These are phyloP conservation scores for Dactylellina drechsleri DNA, from an alignment of 2,329 filamentous ascomycete species.

Conservation along the genomic window DNA sequence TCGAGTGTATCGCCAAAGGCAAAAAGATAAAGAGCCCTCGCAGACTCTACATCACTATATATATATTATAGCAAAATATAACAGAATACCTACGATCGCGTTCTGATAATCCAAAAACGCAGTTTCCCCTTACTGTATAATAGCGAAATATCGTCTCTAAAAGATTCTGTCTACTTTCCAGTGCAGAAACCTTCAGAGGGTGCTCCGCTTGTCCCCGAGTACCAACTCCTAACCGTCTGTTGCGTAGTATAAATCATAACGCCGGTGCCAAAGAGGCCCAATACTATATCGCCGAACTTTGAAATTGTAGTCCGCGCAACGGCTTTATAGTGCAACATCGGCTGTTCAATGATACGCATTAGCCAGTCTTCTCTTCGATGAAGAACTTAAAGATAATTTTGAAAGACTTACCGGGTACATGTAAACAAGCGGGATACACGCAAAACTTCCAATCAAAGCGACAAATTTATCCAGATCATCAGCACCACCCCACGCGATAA, in stretches of 20 bases:
- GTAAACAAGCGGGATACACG: slow-evolving; percentile 94
- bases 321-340: slow-evolving; percentile 75
- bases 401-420: slow-evolving; percentile 86
- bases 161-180: slow-evolving; percentile 9
- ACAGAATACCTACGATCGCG: too few relatives aligned
- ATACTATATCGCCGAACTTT: slow-evolving; percentile 75
- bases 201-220: slow-evolving; percentile 59
- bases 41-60: not conserved
- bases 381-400: not conserved
- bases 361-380: slow-evolving; percentile 60
- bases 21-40: slow-evolving; percentile 2
- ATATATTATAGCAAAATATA: not conserved
- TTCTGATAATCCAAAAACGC: not conserved
- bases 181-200: slow-evolving; percentile 39
- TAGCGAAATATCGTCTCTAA: not conserved
- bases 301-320: slow-evolving; percentile 76
- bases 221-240: slow-evolving; percentile 88
- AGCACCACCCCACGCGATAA: slow-evolving; percentile 90
- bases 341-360: slow-evolving; percentile 67
- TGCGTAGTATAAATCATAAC: slow-evolving; percentile 93
- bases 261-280: slow-evolving; percentile 83
- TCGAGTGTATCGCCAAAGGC: not conserved
- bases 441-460: slow-evolving; percentile 93
- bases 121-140: not conserved
- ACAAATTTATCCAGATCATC: slow-evolving; percentile 98